Evolutionary conservation across 768 basidiomycete genomes (phyloP).

Genomic region (Phylloporus arenicola): DNA sequence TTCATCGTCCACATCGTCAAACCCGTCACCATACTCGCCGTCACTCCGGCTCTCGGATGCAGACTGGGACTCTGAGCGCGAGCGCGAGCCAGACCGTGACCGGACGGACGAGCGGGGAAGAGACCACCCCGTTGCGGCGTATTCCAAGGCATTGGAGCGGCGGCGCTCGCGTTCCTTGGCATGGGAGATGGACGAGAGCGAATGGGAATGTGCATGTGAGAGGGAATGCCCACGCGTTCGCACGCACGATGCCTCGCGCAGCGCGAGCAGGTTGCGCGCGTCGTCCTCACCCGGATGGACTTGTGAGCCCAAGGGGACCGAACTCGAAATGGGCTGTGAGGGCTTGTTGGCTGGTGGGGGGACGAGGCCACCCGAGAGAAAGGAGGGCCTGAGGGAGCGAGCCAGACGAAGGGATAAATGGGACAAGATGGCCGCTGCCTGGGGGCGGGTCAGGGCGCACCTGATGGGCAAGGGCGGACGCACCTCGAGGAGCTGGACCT

Average conservation of each 20-base stretch:
- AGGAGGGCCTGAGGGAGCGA: conserved; percentile 91
- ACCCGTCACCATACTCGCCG: conserved; percentile 14
- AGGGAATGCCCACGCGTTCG: neutral
- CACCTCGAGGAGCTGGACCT: conserved; percentile 93
- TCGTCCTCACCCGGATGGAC: too few species aligned
- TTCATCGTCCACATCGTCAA: neutral
- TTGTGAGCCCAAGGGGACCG: too few species aligned
- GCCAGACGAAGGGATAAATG: conserved; percentile 71
- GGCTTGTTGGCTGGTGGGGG: conserved; percentile 41
- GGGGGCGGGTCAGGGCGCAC: neutral
- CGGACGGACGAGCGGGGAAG: conserved; percentile 51
- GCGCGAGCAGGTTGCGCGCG: conserved; percentile 24
- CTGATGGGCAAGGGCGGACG: too few species aligned
- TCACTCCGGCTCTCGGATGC: conserved; percentile 35
- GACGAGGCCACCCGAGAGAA: conserved; percentile 65
- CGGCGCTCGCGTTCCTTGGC: neutral
- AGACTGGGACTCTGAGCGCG: conserved; percentile 29
- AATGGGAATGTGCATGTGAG: neutral
- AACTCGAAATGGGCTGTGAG: conserved; percentile 19
- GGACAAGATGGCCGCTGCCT: conserved; percentile 96
- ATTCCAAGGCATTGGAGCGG: conserved; percentile 15
- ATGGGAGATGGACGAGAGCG: conserved; percentile 2
- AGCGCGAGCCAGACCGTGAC: conserved; percentile 34
- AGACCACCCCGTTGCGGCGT: conserved; percentile 42
- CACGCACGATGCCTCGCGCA: conserved; percentile 5